Percentiles rank a stretch among this genome's conserved stretches.
Conservation (phyloP, 768 basidiomycete species). For the Xerocomus potaroensis region DNA sequence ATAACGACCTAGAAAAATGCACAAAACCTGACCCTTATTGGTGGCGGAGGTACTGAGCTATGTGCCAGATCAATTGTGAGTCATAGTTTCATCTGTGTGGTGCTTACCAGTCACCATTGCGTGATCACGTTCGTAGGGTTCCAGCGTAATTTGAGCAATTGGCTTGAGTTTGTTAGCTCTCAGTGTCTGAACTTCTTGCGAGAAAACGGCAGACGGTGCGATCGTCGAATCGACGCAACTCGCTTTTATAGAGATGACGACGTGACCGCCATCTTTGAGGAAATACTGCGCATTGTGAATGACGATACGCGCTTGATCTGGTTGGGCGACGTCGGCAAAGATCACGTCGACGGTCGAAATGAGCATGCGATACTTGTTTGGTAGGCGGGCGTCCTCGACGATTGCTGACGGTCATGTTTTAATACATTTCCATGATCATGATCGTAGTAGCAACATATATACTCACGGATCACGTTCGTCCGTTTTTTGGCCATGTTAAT, state of each 20-base stretch:
- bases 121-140: slow-evolving; percentile 89
- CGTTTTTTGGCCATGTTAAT: slow-evolving; percentile 99
- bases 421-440: neutral
- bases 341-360: slow-evolving; percentile 94
- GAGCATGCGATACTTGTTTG: slow-evolving; percentile 97
- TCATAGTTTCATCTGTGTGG: neutral
- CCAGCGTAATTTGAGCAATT: slow-evolving; percentile 91
- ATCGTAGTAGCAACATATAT: neutral
- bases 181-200: slow-evolving; percentile 78
- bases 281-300: slow-evolving; percentile 90
- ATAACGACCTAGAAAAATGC: neutral
- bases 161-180: slow-evolving; percentile 84
- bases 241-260: slow-evolving; percentile 97
- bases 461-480: slow-evolving; percentile 96
- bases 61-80: neutral
- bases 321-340: slow-evolving; percentile 97
- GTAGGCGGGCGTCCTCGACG: slow-evolving; percentile 94
- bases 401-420: slow-evolving; percentile 55
- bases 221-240: slow-evolving; percentile 98
- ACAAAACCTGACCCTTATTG: slow-evolving; percentile 15
- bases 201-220: slow-evolving; percentile 85
- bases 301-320: slow-evolving; percentile 98
- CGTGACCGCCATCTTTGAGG: slow-evolving; percentile 90
- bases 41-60: slow-evolving; percentile 49
- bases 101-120: slow-evolving; percentile 81